phyloP scores from a whole-genome alignment of 2,329 filamentous ascomycete genomes.

The Fusarium nematophilum region DNA sequence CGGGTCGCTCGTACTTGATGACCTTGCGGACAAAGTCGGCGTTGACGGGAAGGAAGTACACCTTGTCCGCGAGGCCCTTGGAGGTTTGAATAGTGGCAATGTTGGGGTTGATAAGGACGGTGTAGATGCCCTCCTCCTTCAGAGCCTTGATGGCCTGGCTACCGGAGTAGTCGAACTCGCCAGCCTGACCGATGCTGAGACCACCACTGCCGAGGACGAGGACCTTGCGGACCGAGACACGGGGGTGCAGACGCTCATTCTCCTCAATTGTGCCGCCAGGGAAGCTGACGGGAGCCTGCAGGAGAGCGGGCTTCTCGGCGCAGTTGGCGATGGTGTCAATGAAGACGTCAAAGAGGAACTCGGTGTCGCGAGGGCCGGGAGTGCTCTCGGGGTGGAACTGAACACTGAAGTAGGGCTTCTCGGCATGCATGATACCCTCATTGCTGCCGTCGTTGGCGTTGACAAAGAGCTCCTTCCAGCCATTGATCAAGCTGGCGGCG shows the following conservation, averaged over 20 bases:
- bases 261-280: conserved; percentile 85
- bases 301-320: conserved; percentile 72
- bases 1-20: conserved; percentile 92
- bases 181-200: conserved; percentile 96
- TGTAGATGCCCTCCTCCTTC: conserved; percentile 98
- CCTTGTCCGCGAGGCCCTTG: conserved; percentile 96
- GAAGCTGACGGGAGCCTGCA: conserved; percentile 83
- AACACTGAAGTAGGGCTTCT: conserved; percentile 96
- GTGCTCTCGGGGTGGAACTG: conserved; percentile 99
- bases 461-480: conserved; percentile 95
- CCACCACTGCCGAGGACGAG: conserved; percentile 94
- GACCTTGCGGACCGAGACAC: conserved; percentile 91
- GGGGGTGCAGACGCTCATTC: conserved; percentile 80
- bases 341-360: conserved; percentile 97
- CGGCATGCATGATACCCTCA: conserved; percentile 91
- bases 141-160: conserved; percentile 98
- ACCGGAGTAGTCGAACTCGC: conserved; percentile 98
- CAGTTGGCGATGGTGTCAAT: conserved; percentile 84
- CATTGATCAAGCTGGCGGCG: conserved; percentile 75
- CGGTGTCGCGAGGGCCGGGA: conserved; percentile 93
- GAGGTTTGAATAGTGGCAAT: conserved; percentile 99
- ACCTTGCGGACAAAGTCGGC: conserved; percentile 98
- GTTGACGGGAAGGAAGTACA: conserved; percentile 97
- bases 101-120: conserved; percentile 97
- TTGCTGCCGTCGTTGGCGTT: conserved; percentile 99